Conservation (phyloP, 306 rosid genomes). For the Alnus glutinosa region DNA sequence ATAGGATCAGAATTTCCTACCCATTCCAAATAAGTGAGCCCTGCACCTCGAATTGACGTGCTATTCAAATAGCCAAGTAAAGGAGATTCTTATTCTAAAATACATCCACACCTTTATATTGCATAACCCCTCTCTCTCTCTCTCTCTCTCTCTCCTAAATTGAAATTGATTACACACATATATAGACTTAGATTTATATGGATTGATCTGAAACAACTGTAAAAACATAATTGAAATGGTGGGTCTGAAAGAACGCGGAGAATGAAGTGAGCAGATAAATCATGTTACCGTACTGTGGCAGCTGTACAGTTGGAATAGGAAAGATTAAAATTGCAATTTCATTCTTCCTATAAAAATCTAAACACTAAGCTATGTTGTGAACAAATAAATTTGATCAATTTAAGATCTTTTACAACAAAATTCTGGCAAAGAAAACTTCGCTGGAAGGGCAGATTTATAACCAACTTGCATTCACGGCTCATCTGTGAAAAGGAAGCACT, state of each 20-base stretch:
- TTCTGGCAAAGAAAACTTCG: background rate
- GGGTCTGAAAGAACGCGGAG: background rate
- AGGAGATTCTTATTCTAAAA: too few species aligned
- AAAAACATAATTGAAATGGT: background rate
- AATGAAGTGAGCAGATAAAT: background rate
- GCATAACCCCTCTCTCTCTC: too few species aligned
- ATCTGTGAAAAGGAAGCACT: constrained; percentile 19
- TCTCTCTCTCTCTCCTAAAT: too few species aligned
- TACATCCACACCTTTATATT: too few species aligned
- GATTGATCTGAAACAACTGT: background rate
- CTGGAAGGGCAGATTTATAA: constrained; percentile 14
- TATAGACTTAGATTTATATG: background rate
- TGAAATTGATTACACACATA: too few species aligned
- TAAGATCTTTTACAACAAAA: constrained; percentile 16
- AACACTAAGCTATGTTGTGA: constrained; percentile 19
- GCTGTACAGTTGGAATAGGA: constrained; percentile 8
- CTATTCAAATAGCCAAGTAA: too few species aligned
- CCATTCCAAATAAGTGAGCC: too few species aligned
- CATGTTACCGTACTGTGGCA: background rate
- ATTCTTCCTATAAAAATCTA: constrained; percentile 26
- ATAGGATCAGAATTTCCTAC: too few species aligned
- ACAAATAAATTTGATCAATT: background rate
- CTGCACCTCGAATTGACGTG: too few species aligned
- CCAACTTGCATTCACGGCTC: constrained; percentile 20
- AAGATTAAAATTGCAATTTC: constrained; percentile 10